Percentiles rank a stretch among this genome's conserved stretches.
Evolutionary conservation across 306 rosid genomes (phyloP).

Genomic region (Cucumis cinereus): DNA sequence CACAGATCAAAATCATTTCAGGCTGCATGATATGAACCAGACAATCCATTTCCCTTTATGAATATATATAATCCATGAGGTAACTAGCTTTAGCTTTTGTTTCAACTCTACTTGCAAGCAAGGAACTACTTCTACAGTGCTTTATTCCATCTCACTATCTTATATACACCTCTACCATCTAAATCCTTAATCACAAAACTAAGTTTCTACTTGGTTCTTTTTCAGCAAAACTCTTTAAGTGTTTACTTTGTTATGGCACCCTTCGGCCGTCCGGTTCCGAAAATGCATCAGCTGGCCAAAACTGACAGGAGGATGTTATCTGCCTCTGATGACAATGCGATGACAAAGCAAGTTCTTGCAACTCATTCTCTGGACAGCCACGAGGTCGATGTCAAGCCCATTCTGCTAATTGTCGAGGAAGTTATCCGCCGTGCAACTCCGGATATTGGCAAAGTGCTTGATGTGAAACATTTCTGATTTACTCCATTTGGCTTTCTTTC

Average conservation of each 20-base stretch:
- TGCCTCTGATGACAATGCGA: conserved; percentile 49
- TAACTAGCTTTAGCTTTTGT: conserved; percentile 41
- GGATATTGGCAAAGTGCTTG: conserved; percentile 20
- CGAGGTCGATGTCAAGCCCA: conserved; percentile 47
- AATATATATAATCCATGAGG: not conserved
- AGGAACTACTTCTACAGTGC: conserved; percentile 57
- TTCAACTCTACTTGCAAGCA: conserved; percentile 48
- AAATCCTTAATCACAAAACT: conserved; percentile 9
- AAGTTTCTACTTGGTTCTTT: not conserved
- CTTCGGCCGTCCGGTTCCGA: conserved; percentile 7
- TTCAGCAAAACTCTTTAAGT: not conserved
- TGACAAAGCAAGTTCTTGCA: conserved; percentile 58
- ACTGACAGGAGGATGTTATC: conserved; percentile 34
- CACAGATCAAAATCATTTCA: not conserved
- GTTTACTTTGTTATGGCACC: conserved; percentile 22
- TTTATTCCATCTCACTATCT: conserved; percentile 37
- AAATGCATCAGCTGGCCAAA: conserved; percentile 11
- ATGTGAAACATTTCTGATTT: conserved; percentile 13
- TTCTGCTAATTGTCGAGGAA: conserved; percentile 42
- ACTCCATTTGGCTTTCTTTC: not conserved
- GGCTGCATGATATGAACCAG: not conserved
- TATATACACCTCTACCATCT: conserved; percentile 23
- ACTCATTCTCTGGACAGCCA: conserved; percentile 58
- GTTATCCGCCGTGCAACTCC: conserved; percentile 32
- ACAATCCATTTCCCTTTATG: not conserved